Base-by-base conservation (phyloP, 495 filamentous ascomycete species). In the Aspergillus biplanus region DNA sequence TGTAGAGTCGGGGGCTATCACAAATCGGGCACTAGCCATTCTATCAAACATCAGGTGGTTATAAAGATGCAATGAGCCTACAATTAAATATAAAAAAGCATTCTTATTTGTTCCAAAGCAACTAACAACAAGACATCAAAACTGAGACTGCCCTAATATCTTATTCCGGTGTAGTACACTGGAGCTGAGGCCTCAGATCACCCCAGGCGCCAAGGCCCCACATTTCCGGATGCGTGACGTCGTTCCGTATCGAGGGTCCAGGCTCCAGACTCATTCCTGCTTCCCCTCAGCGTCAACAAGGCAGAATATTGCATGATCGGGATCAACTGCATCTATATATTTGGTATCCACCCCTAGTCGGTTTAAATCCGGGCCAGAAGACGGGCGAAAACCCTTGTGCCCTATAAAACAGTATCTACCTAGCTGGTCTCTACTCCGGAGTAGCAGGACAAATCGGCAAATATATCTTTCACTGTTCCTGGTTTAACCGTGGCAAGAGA, bases 1-100 rank as follows among this genome's bases (percentile, higher is more conserved):
- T 93, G 62, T 93, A 79, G 61, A 54, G 46, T 31, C 59, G 21
- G 39, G 44, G 2, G 49, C 33, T 49, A 37, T 42, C 47, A 4
- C n/a, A 52, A 2, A 16, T 16, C 42, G 18, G 33, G 5, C 61
- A n/a, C 53, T 57, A 42, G 44, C 47, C 52, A 33, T 57, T 56
- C 57, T 27, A 33, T 49, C 18, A 4, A 48, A 16, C 7, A 34
- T 34, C 50, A 49, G 4, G 39, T 44, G 39, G 39, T 12, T 1
- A 34, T 52, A 33, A 35, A 31, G 32, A 48, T 52, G 7, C 15
- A 11, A 18, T 50, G 42, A 18, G 27, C 39, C 7, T 34, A 27
- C 21, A 27, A 27, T 27, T 1, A 27, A 27, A 27, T 27, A 27
- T 27, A 27, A 27, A 27, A 27, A 27, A 27, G 21, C 21, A 2